Percentiles rank a stretch among this genome's conserved stretches.
These are phyloP conservation scores for Cutaneotrichosporon cavernicola DNA, from an alignment of 1,284 basidiomycete genomes.

Conservation along the genomic window DNA sequence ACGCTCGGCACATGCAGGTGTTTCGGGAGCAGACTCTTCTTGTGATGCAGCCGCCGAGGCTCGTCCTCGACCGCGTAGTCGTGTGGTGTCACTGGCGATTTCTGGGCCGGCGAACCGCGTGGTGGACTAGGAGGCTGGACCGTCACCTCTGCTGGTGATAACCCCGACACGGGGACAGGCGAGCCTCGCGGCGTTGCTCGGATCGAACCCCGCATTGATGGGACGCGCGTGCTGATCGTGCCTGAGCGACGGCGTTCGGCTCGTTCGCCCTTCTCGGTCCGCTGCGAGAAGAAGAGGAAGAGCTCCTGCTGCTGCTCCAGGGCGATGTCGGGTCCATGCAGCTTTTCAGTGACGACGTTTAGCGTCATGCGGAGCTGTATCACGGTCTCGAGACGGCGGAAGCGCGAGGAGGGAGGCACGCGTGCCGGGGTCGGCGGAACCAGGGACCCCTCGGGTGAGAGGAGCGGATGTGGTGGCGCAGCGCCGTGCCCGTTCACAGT, in stretches of 20 bases:
- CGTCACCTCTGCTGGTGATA: conserved; percentile 9
- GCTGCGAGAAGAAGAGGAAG: conserved; percentile 69
- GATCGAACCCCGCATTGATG: background rate
- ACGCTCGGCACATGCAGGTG: conserved; percentile 47
- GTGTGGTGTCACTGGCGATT: background rate
- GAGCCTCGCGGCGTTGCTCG: background rate
- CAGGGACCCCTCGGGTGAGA: conserved; percentile 12
- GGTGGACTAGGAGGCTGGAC: conserved; percentile 18
- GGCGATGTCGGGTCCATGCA: conserved; percentile 82
- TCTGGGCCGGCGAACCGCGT: background rate
- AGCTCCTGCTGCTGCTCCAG: conserved; percentile 79
- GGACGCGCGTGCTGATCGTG: background rate
- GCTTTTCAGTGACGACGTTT: conserved; percentile 75
- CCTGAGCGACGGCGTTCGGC: conserved; percentile 2
- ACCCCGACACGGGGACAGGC: background rate
- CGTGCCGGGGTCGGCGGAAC: background rate
- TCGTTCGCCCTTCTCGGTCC: conserved; percentile 11
- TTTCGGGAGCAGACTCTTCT: conserved; percentile 35
- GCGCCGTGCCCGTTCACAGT: conserved; percentile 30
- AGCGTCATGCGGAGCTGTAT: conserved; percentile 85
- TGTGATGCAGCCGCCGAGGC: conserved; percentile 2
- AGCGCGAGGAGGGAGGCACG: background rate
- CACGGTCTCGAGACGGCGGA: conserved; percentile 60
- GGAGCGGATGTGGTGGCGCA: conserved; percentile 7
- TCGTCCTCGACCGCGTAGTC: background rate